Evolutionary conservation across 2,329 filamentous ascomycete species (phyloP), one percentile per base, ranked within the genome.

Genomic region (Phaeophleospora eucalypticola): DNA sequence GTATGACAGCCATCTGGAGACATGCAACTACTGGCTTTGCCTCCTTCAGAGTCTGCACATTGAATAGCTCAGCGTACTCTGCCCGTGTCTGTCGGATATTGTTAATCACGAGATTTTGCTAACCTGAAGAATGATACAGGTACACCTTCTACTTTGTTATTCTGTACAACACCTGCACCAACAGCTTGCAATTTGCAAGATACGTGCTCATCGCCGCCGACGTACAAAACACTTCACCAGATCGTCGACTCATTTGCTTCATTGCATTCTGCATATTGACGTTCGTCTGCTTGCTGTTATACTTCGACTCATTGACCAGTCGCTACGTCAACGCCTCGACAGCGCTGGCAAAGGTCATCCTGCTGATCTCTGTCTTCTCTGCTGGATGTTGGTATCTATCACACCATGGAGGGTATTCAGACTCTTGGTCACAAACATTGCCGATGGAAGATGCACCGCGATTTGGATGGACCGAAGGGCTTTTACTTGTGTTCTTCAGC

Each of bases 71-170:
- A n/a, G n/a, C n/a, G n/a, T n/a, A n/a, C n/a, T n/a, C n/a, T n/a
- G n/a, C n/a, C n/a, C n/a, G n/a, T n/a, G n/a, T n/a, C n/a, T n/a
- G n/a, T n/a, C 12, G 24, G 7, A 29, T 29, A 29, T 29, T 6
- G 24, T 29, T 29, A 6, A 12, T 12, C 6, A 29, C 12, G 24
- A 29, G 24, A n/a, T n/a, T n/a, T n/a, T n/a, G n/a, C n/a, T n/a
- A n/a, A n/a, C n/a, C 24, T 29, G 7, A 29, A 7, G 7, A 12
- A 29, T 12, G 12, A 7, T 29, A 6, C 12, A 29, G 49, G 21
- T 49, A 45, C 41, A 34, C 43, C n/a, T 49, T 52, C 36, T 49
- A 49, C 38, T 49, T 52, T 27, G 43, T 52, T 12, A 36, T 43
- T 24, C 24, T 49, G 18, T 52, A 46, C 36, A 49, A 41, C 21